phyloP scores from a whole-genome alignment of 2,329 filamentous ascomycete species.

The Orbilia javanica region DNA sequence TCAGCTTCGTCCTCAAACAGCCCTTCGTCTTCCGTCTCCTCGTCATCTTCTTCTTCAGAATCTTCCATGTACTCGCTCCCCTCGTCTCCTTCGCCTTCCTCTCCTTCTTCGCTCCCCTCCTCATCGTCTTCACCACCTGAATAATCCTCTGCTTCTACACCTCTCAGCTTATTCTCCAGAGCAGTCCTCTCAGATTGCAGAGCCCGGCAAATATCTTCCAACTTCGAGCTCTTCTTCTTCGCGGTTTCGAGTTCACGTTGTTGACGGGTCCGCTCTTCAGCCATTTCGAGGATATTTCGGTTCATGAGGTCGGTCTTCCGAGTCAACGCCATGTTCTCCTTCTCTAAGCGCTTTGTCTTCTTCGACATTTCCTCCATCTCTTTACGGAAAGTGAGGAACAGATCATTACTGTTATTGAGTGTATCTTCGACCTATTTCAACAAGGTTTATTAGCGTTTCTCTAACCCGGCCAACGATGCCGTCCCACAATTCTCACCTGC shows the following conservation, averaged over 20 bases:
- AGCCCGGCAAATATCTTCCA: constrained; percentile 92
- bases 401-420: constrained; percentile 96
- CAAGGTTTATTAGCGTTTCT: constrained; percentile 11
- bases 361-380: constrained; percentile 99
- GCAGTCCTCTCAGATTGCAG: constrained; percentile 96
- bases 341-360: constrained; percentile 96
- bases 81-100: constrained; percentile 68
- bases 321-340: constrained; percentile 91
- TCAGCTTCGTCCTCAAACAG: constrained; percentile 75
- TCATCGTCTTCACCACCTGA: constrained; percentile 70
- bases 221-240: constrained; percentile 86
- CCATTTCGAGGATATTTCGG: constrained; percentile 96
- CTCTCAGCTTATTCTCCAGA: constrained; percentile 72
- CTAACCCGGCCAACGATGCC: not conserved
- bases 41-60: constrained; percentile 75
- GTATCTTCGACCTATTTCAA: constrained; percentile 90
- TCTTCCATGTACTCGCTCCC: constrained; percentile 66
- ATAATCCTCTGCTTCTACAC: constrained; percentile 70
- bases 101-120: constrained; percentile 72
- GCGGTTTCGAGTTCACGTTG: constrained; percentile 82
- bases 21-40: constrained; percentile 73
- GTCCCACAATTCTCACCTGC: constrained; percentile 76
- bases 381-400: constrained; percentile 96
- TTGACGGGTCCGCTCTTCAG: constrained; percentile 84
- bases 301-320: constrained; percentile 94